These are phyloP conservation scores for Plenodomus biglobosus DNA, from an alignment of 2,329 filamentous ascomycete genomes.

Conservation along the genomic window DNA sequence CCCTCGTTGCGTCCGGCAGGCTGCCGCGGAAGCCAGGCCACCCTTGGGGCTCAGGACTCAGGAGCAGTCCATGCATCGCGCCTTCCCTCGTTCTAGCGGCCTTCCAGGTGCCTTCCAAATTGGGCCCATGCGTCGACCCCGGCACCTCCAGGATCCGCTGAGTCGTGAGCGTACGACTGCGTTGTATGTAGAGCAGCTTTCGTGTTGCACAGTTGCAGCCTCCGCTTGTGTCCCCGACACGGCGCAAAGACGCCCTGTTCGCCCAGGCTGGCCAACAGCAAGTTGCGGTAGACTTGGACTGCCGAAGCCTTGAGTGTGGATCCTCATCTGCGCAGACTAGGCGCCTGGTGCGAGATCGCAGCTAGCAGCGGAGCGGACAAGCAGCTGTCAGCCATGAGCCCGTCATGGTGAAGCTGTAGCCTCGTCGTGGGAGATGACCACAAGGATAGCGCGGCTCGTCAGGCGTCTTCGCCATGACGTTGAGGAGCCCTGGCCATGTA, in stretches of 20 bases:
- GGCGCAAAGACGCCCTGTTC: not conserved
- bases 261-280: not conserved
- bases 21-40: not conserved
- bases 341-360: slow-evolving; percentile 35
- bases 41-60: slow-evolving; percentile 4
- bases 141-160: slow-evolving; percentile 17
- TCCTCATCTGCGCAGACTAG: slow-evolving; percentile 27
- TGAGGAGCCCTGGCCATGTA: slow-evolving; percentile 17
- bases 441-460: slow-evolving; percentile 36
- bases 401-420: slow-evolving; percentile 32
- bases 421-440: slow-evolving; percentile 28
- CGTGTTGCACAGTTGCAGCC: slow-evolving; percentile 8
- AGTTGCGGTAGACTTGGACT: not conserved
- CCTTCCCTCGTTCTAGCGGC: slow-evolving; percentile 27
- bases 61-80: slow-evolving; percentile 16
- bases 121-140: slow-evolving; percentile 16
- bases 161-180: too few species aligned
- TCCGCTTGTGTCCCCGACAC: slow-evolving; percentile 2
- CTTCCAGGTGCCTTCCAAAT: slow-evolving; percentile 28
- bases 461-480: slow-evolving; percentile 30
- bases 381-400: slow-evolving; percentile 29
- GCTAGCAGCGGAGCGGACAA: slow-evolving; percentile 35
- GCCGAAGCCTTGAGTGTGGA: slow-evolving; percentile 11
- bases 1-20: not conserved
- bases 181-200: not conserved